Evolutionary conservation across 805 yeast species (phyloP).

Genomic region (Sporopachydermia lactativora): DNA sequence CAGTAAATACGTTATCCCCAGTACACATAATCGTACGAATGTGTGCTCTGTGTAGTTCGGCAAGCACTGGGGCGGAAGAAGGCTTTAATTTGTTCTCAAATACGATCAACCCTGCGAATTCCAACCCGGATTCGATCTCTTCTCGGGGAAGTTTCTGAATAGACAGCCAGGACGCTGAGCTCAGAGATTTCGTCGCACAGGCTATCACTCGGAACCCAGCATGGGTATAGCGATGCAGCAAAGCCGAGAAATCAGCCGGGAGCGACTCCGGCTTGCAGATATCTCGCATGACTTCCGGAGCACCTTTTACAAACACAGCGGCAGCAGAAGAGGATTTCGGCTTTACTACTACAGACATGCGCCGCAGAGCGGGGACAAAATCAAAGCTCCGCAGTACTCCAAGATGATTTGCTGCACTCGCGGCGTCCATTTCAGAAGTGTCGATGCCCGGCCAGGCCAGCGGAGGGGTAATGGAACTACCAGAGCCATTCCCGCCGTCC

Average conservation of each 20-base stretch:
- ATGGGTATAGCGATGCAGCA: constrained; percentile 78
- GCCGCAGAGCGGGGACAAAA: constrained; percentile 67
- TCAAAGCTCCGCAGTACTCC: constrained; percentile 53
- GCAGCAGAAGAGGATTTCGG: constrained; percentile 26
- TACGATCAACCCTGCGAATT: constrained; percentile 75
- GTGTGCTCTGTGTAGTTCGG: constrained; percentile 46
- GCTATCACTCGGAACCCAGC: constrained; percentile 93
- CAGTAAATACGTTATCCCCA: constrained; percentile 92
- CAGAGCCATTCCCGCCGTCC: constrained; percentile 29
- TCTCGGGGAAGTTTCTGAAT: constrained; percentile 42
- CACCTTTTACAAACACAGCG: constrained; percentile 75
- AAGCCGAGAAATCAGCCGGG: constrained; percentile 61
- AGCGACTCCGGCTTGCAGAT: constrained; percentile 60
- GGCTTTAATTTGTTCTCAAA: constrained; percentile 84
- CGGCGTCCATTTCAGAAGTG: constrained; percentile 11
- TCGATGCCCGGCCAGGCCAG: constrained; percentile 30
- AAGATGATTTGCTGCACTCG: constrained; percentile 18
- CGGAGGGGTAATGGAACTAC: constrained; percentile 31
- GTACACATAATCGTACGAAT: constrained; percentile 92
- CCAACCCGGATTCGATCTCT: constrained; percentile 52
- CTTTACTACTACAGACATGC: constrained; percentile 78
- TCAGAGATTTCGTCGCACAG: constrained; percentile 54
- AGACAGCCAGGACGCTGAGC: constrained; percentile 30
- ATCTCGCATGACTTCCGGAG: constrained; percentile 83
- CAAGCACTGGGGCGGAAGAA: constrained; percentile 47